These are phyloP conservation scores for Talaromyces sp. DNA, from an alignment of 2,329 filamentous ascomycete genomes.

Conservation along the genomic window DNA sequence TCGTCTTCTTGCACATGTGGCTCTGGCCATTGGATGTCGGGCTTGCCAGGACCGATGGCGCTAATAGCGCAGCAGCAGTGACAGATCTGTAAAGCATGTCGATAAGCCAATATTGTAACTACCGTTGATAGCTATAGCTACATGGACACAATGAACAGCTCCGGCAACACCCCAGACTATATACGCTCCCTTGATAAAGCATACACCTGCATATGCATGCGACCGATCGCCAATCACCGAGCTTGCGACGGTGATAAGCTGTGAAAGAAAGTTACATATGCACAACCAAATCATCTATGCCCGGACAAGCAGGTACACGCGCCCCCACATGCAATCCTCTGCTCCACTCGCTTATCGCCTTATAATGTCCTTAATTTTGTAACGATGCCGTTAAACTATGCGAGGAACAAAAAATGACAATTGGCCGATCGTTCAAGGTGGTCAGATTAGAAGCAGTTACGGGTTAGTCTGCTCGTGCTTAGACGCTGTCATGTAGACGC, in stretches of 20 bases:
- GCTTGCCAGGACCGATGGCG: background rate
- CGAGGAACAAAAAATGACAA: background rate
- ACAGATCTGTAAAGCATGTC: background rate
- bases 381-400: background rate
- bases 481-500: background rate
- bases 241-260: background rate
- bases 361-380: background rate
- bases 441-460: background rate
- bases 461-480: background rate
- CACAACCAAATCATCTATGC: background rate
- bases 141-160: background rate
- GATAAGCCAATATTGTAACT: background rate
- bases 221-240: background rate
- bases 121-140: background rate
- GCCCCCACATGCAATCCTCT: background rate
- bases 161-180: background rate
- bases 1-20: slow-evolving; percentile 24
- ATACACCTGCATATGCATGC: background rate
- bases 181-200: background rate
- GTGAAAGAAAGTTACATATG: background rate
- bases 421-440: background rate
- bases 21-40: background rate
- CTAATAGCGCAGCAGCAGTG: background rate
- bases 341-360: background rate
- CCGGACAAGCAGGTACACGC: background rate